A percentile compares a stretch with the other conserved stretches of the same genome.
Conservation (phyloP, 2,329 filamentous ascomycete genomes). For the Aspergillus sp. region DNA sequence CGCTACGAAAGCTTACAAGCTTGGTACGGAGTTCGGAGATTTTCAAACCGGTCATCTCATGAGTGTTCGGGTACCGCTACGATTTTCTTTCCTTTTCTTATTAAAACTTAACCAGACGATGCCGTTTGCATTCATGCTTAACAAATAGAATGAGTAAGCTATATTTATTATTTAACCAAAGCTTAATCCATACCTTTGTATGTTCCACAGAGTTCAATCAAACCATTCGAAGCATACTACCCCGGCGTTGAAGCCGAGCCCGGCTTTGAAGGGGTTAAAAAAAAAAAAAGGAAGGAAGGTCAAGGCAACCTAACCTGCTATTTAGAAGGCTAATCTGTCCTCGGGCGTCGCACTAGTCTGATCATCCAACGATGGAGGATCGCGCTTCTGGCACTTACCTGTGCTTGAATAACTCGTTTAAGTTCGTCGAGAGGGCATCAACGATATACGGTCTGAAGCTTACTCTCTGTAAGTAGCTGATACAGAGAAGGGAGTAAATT, state of each 20-base stretch:
- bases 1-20: background rate
- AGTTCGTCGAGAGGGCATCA: background rate
- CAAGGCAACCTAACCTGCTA: background rate
- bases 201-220: too few species aligned
- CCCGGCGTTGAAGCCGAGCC: too few species aligned
- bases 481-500: background rate
- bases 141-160: too few species aligned
- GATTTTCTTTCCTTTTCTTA: background rate
- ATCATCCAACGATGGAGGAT: background rate
- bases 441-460: background rate
- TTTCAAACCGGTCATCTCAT: background rate
- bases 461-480: background rate
- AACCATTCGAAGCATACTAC: background rate
- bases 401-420: background rate
- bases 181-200: too few species aligned
- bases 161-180: too few species aligned
- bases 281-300: too few species aligned
- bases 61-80: background rate
- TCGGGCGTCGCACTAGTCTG: background rate
- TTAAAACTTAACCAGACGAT: too few species aligned
- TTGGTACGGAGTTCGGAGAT: background rate
- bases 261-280: too few species aligned
- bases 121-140: background rate
- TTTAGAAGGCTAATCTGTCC: background rate
- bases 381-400: too few species aligned